A percentile compares a stretch with the other conserved stretches of the same genome.
Conservation (phyloP, 202 grass and related monocot genomes). For the Brachypodium distachyon region DNA sequence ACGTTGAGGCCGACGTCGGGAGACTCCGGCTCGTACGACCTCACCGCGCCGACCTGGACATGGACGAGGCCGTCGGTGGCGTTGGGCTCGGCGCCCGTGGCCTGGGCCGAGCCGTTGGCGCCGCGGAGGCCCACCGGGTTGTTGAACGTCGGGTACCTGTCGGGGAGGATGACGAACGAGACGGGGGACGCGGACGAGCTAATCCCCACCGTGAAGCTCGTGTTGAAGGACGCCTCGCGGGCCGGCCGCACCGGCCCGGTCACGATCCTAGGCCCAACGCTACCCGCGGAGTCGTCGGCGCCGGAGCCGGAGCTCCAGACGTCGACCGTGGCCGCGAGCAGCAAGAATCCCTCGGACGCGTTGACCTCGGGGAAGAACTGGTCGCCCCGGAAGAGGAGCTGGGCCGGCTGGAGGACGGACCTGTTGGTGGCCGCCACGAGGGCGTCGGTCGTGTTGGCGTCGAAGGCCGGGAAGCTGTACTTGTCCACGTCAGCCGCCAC, state of each 20-base stretch:
- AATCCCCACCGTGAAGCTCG: slow-evolving; percentile 20
- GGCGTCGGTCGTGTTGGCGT: background rate
- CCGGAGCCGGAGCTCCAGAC: background rate
- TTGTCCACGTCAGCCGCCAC: background rate
- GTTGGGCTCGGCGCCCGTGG: background rate
- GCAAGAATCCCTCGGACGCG: slow-evolving; percentile 11
- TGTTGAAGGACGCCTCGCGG: slow-evolving; percentile 24
- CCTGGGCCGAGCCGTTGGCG: background rate
- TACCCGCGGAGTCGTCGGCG: too few species aligned
- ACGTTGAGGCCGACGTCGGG: slow-evolving; percentile 17
- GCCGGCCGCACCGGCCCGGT: too few species aligned
- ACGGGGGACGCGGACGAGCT: background rate
- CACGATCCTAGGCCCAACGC: too few species aligned
- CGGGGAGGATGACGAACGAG: slow-evolving; percentile 11
- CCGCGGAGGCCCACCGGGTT: background rate
- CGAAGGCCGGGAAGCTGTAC: slow-evolving; percentile 10
- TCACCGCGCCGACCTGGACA: background rate
- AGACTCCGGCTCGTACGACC: background rate
- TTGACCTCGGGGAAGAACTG: background rate
- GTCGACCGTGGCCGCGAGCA: background rate
- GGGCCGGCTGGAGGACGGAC: background rate
- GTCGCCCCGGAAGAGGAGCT: background rate
- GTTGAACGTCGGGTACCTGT: background rate
- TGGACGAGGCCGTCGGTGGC: background rate
- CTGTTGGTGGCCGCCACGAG: background rate